Evolutionary conservation across 345 rosid species (phyloP), one percentile per base, ranked within the genome.

Genomic region (Nephelium lappaceum): DNA sequence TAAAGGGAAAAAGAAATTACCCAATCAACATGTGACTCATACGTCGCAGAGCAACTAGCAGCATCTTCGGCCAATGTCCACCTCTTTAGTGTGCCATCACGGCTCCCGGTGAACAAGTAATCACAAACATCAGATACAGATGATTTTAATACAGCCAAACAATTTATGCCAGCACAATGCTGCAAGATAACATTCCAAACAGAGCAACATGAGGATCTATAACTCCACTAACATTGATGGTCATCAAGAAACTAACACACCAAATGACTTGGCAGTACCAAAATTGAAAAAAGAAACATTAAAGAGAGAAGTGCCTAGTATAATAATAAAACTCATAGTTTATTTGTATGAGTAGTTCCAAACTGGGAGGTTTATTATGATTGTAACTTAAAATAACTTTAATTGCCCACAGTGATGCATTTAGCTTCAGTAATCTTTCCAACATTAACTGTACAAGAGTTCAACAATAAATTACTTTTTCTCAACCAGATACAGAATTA

Each of bases 1-100:
- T 47, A 77, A 51, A 21, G 11, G 61, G 5, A 53, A 72, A 74
- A 83, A 53, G 36, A 36, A 41, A 16, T 81, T 90, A 97, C 99
- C 99, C 99, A 97, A 87, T 97, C 99, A 72, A 94, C 98, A 86
- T 97, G 99, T 21, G 99, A 97, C 84, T 97, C 99, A 84, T 92
- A 97, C 58, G 98, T 97, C 68, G 99, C 98, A 31, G 98, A 91
- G 85, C 97, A 92, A 63, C 89, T 84, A 43, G 96, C 86, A 16
- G 91, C 68, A 83, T 88, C 91, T 64, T 91, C 96, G 9, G 83
- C 89, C 82, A 97, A 82, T 31, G 85, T 78, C 99, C 99, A 97
- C 85, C 98, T 90, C 92, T 94, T 97, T 83, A 97, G 83, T 8
- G 95, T 97, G 66, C 99, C 98, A 87, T 97, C 99, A 79, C 99